Evolutionary conservation across 208 protist genomes (phyloP), one percentile per base, ranked within the genome.

Genomic region (Acanthamoeba lenticulata): DNA sequence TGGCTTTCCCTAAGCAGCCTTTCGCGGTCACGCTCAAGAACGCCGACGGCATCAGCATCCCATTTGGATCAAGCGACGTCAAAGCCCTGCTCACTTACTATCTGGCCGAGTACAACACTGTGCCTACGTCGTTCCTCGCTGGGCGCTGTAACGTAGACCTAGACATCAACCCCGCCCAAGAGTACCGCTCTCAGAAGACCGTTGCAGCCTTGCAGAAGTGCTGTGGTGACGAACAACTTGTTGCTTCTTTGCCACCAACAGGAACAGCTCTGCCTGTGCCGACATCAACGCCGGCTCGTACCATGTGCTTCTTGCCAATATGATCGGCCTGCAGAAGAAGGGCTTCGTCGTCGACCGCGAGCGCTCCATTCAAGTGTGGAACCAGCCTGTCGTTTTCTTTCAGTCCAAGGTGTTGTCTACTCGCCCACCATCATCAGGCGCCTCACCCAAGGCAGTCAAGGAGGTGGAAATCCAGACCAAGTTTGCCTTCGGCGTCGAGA

Each of bases 41-140:
- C 44, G 77, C 44, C 4, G 49, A 60, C 49, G 32, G 32, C 13
- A 86, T 86, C 77, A 60, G 7, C 77, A 27, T 86, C 5, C 47
- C 44, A 5, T 86, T 86, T 60, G 77, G 77, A 6, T 27, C 77
- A 27, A 60, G 47, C 77, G 77, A 86, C 32, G 21, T 86, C n/a
- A 86, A 44, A 21, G 77, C 77, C 32, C 77, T 86, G 13, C 17
- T 86, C 6, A 86, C n/a, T n/a, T 86, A 86, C 77, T 38, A 36
- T 21, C 6, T 62, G 13, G 77, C 77, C n/a, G 77, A 86, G 77
- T 86, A 86, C 77, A 60, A 62, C 77, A 52, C 44, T n/a, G 49
- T 60, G 47, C 44, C 44, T n/a, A 62, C 77, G 44, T 21, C 44
- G 6, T 86, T 44, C 32, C 6, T 86, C n/a, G 44, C n/a, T 34